phyloP scores from a whole-genome alignment of 1,139 yeast species.

The Saccharomyces hybrid region DNA sequence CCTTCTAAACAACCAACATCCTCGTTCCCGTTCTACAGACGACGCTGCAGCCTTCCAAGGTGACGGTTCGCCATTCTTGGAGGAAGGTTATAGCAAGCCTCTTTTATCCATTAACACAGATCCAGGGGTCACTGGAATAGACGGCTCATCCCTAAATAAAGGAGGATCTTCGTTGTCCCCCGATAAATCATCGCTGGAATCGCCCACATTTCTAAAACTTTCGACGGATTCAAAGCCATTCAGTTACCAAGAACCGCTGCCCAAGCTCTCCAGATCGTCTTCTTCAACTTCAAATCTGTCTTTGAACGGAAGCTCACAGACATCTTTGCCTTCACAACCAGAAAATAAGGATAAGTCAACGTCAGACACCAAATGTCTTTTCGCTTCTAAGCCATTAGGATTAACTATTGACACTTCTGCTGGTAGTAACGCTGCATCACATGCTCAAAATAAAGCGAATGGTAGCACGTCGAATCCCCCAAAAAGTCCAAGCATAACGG shows the following conservation, averaged over 20 bases:
- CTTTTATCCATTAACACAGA: slow-evolving; percentile 25
- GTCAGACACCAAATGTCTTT: slow-evolving; percentile 2
- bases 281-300: slow-evolving; percentile 1
- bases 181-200: slow-evolving; percentile 19
- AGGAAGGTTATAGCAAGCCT: slow-evolving; percentile 10
- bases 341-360: not conserved
- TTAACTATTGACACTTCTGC: slow-evolving; percentile 5
- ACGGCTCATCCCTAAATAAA: slow-evolving; percentile 11
- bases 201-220: slow-evolving; percentile 28
- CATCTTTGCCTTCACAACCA: not conserved
- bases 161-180: slow-evolving; percentile 29
- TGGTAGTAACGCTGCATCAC: not conserved
- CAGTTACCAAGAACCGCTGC: slow-evolving; percentile 29
- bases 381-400: slow-evolving; percentile 1
- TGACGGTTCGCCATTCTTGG: not conserved
- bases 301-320: slow-evolving; percentile 1
- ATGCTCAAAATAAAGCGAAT: not conserved
- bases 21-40: slow-evolving; percentile 19
- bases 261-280: slow-evolving; percentile 8
- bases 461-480: slow-evolving; percentile 7
- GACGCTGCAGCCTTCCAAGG: slow-evolving; percentile 3
- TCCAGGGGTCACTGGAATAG: slow-evolving; percentile 18
- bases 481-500: slow-evolving; percentile 19
- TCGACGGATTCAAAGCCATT: slow-evolving; percentile 20
- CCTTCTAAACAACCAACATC: slow-evolving; percentile 12